Base-by-base conservation (phyloP, 495 filamentous ascomycete species). In the Clavariopsis aquatica region DNA sequence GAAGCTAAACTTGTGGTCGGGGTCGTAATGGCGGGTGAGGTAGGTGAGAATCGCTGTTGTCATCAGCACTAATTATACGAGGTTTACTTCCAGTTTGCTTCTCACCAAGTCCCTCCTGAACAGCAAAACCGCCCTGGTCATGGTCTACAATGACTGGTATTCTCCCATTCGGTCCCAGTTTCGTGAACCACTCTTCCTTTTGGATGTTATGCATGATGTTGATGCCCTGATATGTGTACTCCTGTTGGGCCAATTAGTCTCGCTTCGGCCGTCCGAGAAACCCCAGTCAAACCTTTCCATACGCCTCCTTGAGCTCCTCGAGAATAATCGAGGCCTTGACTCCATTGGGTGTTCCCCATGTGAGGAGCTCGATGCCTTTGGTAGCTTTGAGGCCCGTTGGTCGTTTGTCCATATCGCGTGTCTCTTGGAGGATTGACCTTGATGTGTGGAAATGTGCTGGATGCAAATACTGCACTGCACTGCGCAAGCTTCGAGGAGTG, bases 341-440 rank as follows among this genome's bases (percentile, higher is more conserved):
- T 15, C 73, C 74, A 38, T 73, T 73, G 20, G 71, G 66, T 2
- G 66, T 73, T 17, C 61, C 65, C 20, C 19, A 66, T 1, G 82
- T 84, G 7, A 84, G 69, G 23, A 83, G 80, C 74, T 85, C 82
- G 65, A 85, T 83, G 65, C 82, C 83, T 27, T 77, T 81, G 64
- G 75, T 83, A 59, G 80, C 82, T 56, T 81, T 80, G 36, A 83
- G 75, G 22, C 82, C 83, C 7, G 76, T 80, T 24, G 82, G 78
- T 56, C 66, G 69, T 22, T 71, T 53, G 3, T 8, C 38, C 38
- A 43, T 43, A 31, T 52, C 22, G 20, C 67, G 51, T 64, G 72
- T 71, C 6, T 38, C 29, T 12, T 34, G 6, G 31, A 34, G 41
- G 66, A 58, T 3, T 57, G 46, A 41, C 61, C 31, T 15, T 62